Conservation (phyloP, 768 basidiomycete genomes). For the Leucosporidium scottii region DNA sequence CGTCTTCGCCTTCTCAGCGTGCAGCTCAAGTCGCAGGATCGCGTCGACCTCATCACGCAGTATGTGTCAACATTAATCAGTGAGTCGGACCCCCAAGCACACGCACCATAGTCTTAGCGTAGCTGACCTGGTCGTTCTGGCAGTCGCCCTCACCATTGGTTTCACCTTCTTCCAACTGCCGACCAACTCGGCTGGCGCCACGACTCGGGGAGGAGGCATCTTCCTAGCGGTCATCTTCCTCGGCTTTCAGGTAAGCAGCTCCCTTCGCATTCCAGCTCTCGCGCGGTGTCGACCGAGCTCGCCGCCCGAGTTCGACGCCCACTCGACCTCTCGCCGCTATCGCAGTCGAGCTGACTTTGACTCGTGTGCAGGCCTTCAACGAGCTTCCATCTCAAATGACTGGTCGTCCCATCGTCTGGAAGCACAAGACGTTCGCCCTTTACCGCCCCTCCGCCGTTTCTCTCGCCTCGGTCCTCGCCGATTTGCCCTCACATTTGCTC, state of each 20-base stretch:
- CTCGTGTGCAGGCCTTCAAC: constrained; percentile 53
- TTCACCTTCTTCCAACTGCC: constrained; percentile 60
- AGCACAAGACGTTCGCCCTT: constrained; percentile 45
- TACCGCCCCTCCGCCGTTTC: constrained; percentile 45
- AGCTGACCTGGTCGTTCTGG: constrained; percentile 64
- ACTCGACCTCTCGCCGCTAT: too few relatives aligned
- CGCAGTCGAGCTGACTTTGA: constrained; percentile 14
- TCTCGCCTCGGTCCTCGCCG: constrained; percentile 44
- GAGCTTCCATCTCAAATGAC: constrained; percentile 54
- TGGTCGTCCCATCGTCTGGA: constrained; percentile 45
- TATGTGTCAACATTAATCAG: constrained; percentile 23
- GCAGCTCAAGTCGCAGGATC: constrained; percentile 58
- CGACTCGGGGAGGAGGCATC: constrained; percentile 39
- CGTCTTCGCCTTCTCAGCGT: constrained; percentile 36
- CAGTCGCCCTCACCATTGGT: constrained; percentile 36
- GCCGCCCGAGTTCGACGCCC: too few relatives aligned
- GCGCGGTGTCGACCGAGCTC: too few relatives aligned
- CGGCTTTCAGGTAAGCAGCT: too few relatives aligned
- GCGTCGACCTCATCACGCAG: constrained; percentile 53
- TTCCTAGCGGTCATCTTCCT: constrained; percentile 29
- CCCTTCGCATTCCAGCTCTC: too few relatives aligned
- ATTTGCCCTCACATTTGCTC: constrained; percentile 42
- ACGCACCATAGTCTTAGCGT: too few relatives aligned
- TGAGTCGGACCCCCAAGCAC: constrained; percentile 47
- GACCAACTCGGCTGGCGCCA: constrained; percentile 66